Evolutionary conservation across 129 eudicot species (phyloP).

Genomic region (Lactuca sativa): DNA sequence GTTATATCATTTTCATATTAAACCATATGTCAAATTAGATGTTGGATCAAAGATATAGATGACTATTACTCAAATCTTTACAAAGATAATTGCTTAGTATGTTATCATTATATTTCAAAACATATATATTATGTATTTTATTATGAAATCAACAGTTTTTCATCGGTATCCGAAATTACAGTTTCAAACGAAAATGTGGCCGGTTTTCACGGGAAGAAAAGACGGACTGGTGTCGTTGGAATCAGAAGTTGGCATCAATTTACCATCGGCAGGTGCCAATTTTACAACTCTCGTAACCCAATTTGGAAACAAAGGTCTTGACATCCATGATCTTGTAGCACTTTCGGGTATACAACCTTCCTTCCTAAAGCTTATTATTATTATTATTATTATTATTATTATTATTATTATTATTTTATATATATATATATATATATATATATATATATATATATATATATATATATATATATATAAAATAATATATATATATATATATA

Average conservation of each 20-base stretch:
- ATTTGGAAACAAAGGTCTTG: slow-evolving; percentile 38
- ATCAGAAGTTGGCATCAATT: slow-evolving; percentile 39
- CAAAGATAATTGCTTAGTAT: background rate
- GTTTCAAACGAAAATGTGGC: slow-evolving; percentile 53
- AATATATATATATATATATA: too few species aligned
- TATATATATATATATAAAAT: too few species aligned
- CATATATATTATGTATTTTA: background rate
- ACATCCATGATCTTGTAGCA: slow-evolving; percentile 48
- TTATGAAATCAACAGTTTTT: background rate
- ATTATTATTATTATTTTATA: too few species aligned
- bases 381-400: too few species aligned
- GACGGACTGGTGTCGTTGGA: slow-evolving; percentile 55
- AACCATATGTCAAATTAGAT: background rate
- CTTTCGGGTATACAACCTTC: slow-evolving; percentile 46
- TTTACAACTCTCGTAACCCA: slow-evolving; percentile 38
- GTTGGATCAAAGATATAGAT: too few species aligned
- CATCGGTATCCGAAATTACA: background rate
- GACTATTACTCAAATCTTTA: background rate
- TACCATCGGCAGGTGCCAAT: slow-evolving; percentile 53
- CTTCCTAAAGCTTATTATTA: background rate
- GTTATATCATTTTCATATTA: background rate
- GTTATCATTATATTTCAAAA: background rate
- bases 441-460: too few species aligned
- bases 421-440: too few species aligned
- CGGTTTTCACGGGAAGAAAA: slow-evolving; percentile 58